phyloP scores from a whole-genome alignment of 2,329 filamentous ascomycete genomes.

The Aspergillus uvarum region DNA sequence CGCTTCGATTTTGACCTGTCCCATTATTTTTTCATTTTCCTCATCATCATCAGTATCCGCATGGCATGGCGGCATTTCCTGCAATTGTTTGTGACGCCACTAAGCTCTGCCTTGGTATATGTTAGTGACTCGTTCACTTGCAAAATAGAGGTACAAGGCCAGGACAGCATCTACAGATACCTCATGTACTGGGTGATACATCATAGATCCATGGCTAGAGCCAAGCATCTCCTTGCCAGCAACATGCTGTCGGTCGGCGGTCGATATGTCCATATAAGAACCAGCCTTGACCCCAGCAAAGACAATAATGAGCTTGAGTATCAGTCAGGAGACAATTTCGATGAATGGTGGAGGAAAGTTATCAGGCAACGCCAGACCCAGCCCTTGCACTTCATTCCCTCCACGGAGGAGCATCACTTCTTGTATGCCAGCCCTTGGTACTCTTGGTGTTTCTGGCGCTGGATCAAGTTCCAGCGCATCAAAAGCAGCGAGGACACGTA shows the following conservation, averaged over 20 bases:
- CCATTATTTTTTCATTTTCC: constrained; percentile 44
- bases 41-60: constrained; percentile 38
- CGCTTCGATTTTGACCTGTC: constrained; percentile 47
- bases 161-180: background rate
- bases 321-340: background rate
- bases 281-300: background rate
- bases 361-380: background rate
- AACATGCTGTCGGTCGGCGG: background rate
- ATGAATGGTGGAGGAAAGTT: background rate
- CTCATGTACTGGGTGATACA: background rate
- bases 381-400: background rate
- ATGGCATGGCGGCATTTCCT: constrained; percentile 11
- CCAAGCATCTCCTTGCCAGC: background rate
- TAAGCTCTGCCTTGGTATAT: background rate
- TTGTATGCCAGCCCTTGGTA: background rate
- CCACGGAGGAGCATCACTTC: background rate
- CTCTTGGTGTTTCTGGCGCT: background rate
- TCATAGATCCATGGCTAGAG: background rate
- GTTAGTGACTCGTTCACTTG: background rate
- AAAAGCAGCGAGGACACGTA: background rate
- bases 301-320: background rate
- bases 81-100: background rate
- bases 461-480: background rate
- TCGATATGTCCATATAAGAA: background rate
- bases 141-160: background rate